Conservation (phyloP, 768 basidiomycete genomes). For the Mycena vitilis region DNA sequence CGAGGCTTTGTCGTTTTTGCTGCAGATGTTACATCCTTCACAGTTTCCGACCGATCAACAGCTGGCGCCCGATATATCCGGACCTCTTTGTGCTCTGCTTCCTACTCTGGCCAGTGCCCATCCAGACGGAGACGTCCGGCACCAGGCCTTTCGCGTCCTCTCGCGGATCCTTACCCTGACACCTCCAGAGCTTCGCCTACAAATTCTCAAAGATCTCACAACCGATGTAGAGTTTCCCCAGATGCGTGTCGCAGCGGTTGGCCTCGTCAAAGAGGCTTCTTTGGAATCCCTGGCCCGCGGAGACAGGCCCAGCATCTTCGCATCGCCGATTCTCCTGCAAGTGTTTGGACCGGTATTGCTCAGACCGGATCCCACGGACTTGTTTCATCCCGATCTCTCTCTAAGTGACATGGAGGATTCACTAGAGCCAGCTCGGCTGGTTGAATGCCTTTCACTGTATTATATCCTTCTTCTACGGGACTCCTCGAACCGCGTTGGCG, state of each 20-base stretch:
- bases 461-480: slow-evolving; percentile 75
- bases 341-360: slow-evolving; percentile 72
- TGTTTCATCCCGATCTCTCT: slow-evolving; percentile 53
- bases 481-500: slow-evolving; percentile 61
- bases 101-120: slow-evolving; percentile 71
- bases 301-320: slow-evolving; percentile 56
- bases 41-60: slow-evolving; percentile 35
- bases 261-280: slow-evolving; percentile 75
- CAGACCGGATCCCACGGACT: slow-evolving; percentile 63
- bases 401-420: slow-evolving; percentile 63
- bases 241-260: slow-evolving; percentile 76
- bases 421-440: slow-evolving; percentile 69
- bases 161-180: slow-evolving; percentile 62
- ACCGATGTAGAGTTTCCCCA: slow-evolving; percentile 64
- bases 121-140: slow-evolving; percentile 66
- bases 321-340: slow-evolving; percentile 65
- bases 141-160: slow-evolving; percentile 71
- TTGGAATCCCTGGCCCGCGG: slow-evolving; percentile 58
- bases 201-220: slow-evolving; percentile 66
- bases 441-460: slow-evolving; percentile 75
- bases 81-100: slow-evolving; percentile 62
- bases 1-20: slow-evolving; percentile 69
- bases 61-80: slow-evolving; percentile 57
- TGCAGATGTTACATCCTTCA: slow-evolving; percentile 48
- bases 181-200: slow-evolving; percentile 61